Conservation (phyloP, 164 flowering plant genomes). For the Chloranthus sessilifolius region DNA sequence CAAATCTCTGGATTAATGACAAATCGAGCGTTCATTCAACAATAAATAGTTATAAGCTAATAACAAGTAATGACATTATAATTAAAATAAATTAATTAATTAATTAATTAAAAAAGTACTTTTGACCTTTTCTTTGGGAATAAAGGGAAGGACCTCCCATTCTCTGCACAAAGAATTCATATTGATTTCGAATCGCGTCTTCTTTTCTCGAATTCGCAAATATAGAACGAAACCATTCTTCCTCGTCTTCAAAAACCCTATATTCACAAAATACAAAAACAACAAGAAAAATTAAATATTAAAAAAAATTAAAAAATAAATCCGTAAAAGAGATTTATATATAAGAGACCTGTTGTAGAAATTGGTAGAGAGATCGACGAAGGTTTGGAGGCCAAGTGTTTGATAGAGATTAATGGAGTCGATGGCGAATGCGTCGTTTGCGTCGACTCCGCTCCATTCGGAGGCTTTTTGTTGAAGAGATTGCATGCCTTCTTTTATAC, state of each 20-base stretch:
- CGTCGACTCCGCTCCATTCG: constrained; percentile 74
- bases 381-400: constrained; percentile 72
- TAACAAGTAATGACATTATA: no score
- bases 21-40: no score
- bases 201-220: constrained; percentile 78
- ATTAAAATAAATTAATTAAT: no score
- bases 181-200: constrained; percentile 89
- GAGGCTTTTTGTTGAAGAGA: constrained; percentile 79
- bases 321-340: not conserved
- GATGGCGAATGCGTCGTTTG: constrained; percentile 71
- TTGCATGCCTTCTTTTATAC: no score
- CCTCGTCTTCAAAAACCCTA: constrained; percentile 93
- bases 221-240: constrained; percentile 89
- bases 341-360: constrained; percentile 70
- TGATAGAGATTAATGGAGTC: constrained; percentile 62
- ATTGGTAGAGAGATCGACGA: constrained; percentile 81
- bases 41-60: no score
- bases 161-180: constrained; percentile 91
- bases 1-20: no score
- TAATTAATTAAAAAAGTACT: no score
- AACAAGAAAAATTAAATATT: not conserved
- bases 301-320: not conserved
- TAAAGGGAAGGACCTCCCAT: constrained; percentile 95
- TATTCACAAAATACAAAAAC: not conserved
- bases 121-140: constrained; percentile 87